Conservation (phyloP, 2,329 filamentous ascomycete genomes). For the Furcasterigmium sp. region DNA sequence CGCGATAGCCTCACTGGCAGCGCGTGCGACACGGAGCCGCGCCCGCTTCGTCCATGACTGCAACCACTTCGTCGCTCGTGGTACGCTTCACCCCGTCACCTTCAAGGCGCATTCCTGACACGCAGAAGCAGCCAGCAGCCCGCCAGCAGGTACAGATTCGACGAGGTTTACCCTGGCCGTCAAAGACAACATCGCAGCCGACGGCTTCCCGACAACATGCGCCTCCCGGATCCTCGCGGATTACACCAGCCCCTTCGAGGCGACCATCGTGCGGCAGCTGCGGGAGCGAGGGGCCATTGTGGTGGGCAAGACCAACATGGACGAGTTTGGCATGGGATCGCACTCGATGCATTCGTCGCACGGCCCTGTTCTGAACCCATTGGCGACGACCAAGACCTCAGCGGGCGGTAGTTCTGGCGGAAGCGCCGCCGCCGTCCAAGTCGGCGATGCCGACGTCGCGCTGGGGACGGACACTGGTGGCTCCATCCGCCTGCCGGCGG, state of each 20-base stretch:
- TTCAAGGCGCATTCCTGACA: neutral
- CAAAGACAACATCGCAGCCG: constrained; percentile 74
- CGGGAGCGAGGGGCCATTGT: constrained; percentile 56
- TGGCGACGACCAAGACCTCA: constrained; percentile 42
- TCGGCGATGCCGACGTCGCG: constrained; percentile 1
- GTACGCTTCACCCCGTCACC: neutral
- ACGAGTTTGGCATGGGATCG: constrained; percentile 95
- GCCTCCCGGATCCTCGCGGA: constrained; percentile 68
- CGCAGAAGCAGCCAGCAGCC: neutral
- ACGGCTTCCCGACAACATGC: constrained; percentile 69
- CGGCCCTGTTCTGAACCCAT: constrained; percentile 55
- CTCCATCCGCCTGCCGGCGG: constrained; percentile 79
- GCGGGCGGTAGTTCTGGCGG: constrained; percentile 90
- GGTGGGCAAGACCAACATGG: constrained; percentile 83
- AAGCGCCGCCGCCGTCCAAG: constrained; percentile 73
- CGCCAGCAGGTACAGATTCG: neutral
- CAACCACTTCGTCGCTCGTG: constrained; percentile 11
- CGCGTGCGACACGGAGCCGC: neutral
- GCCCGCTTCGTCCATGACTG: constrained; percentile 3
- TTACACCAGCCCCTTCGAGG: constrained; percentile 73
- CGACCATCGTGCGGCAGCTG: constrained; percentile 71
- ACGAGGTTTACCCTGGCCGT: constrained; percentile 50
- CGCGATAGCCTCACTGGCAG: neutral
- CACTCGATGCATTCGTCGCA: constrained; percentile 68
- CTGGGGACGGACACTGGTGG: constrained; percentile 59